Evolutionary conservation across 352 stramenopile species (phyloP).

Genomic region (Phytophthora quininea): DNA sequence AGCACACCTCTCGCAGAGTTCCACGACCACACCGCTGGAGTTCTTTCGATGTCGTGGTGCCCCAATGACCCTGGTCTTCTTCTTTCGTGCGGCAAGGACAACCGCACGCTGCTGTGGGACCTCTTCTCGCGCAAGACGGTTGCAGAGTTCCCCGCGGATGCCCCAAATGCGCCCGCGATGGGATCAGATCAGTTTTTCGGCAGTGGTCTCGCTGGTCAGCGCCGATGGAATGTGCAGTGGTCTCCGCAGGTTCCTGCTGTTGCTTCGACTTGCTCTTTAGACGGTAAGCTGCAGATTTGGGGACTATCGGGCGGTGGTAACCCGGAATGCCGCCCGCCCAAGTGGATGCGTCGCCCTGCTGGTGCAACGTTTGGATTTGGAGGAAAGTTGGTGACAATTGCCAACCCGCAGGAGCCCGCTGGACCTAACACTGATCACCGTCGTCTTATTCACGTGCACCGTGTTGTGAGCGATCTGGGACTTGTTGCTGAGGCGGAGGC

Average conservation of each 20-base stretch:
- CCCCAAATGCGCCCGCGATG: conserved; percentile 62
- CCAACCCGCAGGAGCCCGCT: conserved; percentile 62
- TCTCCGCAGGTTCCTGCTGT: conserved; percentile 95
- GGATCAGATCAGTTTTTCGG: conserved; percentile 85
- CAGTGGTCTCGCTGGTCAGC: conserved; percentile 67
- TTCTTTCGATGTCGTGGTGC: conserved; percentile 98
- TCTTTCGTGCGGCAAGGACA: conserved; percentile 97
- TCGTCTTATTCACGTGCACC: conserved; percentile 82
- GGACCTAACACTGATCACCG: conserved; percentile 63
- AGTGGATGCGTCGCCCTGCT: conserved; percentile 93
- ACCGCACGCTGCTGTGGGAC: conserved; percentile 98
- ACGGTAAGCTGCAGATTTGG: conserved; percentile 97
- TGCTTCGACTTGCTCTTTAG: conserved; percentile 95
- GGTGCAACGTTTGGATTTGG: conserved; percentile 97
- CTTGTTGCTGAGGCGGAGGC: conserved; percentile 88
- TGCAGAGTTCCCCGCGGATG: conserved; percentile 92
- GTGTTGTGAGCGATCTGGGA: conserved; percentile 75
- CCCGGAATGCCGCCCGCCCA: conserved; percentile 88
- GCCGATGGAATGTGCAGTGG: conserved; percentile 96
- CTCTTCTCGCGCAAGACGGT: conserved; percentile 94
- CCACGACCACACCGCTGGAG: conserved; percentile 94
- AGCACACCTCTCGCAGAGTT: conserved; percentile 96
- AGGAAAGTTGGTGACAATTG: conserved; percentile 93
- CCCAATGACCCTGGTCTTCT: conserved; percentile 94
- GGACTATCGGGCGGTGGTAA: conserved; percentile 80